Conservation (phyloP, 371 early-diverging fungal genomes). For the Saksenaea oblongispora region DNA sequence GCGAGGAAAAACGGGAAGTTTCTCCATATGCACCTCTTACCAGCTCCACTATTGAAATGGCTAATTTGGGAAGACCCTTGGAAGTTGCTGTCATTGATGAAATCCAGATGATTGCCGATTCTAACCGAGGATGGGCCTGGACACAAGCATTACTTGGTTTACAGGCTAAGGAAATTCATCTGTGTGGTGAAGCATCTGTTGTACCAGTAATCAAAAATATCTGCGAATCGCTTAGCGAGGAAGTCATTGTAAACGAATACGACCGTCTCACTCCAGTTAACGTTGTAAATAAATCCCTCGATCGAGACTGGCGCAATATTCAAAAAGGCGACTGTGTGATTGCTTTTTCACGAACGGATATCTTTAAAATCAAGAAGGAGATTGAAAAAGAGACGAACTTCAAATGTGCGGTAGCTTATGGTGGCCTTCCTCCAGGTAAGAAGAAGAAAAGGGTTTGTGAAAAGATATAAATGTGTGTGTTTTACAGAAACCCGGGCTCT, state of each 20-base stretch:
- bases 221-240: slow-evolving; percentile 73
- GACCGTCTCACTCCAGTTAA: slow-evolving; percentile 75
- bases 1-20: slow-evolving; percentile 83
- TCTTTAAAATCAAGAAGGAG: slow-evolving; percentile 74
- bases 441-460: not conserved
- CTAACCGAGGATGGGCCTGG: slow-evolving; percentile 95
- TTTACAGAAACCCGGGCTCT: slow-evolving; percentile 76
- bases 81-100: slow-evolving; percentile 96
- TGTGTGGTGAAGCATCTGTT: slow-evolving; percentile 92
- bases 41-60: slow-evolving; percentile 94
- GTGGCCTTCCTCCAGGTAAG: slow-evolving; percentile 84
- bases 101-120: slow-evolving; percentile 93
- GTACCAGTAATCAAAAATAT: slow-evolving; percentile 81
- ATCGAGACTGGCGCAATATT: slow-evolving; percentile 58
- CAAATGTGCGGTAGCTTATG: slow-evolving; percentile 93
- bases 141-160: slow-evolving; percentile 85
- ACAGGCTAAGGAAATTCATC: slow-evolving; percentile 84
- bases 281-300: slow-evolving; percentile 55
- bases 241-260: slow-evolving; percentile 79
- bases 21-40: slow-evolving; percentile 45
- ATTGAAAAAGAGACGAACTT: slow-evolving; percentile 79
- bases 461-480: not conserved
- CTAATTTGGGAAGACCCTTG: slow-evolving; percentile 50
- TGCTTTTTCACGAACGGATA: slow-evolving; percentile 79
- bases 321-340: slow-evolving; percentile 88